Percentiles rank a stretch among this genome's conserved stretches.
Conservation (phyloP, 495 filamentous ascomycete species). For the Cairneyella variabilis region DNA sequence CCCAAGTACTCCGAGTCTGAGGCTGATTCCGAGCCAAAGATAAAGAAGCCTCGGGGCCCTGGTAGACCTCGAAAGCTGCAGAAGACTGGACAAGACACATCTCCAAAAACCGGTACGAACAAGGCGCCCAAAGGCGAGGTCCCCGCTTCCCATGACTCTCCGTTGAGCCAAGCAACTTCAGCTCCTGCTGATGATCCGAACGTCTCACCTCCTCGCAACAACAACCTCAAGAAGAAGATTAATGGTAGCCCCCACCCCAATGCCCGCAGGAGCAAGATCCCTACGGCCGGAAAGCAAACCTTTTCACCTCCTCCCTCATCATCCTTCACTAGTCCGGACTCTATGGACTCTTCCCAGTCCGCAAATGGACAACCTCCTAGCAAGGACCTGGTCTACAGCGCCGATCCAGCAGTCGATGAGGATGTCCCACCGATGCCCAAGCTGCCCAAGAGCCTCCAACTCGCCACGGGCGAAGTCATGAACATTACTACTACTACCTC, state of each 20-base stretch:
- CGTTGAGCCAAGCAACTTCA: background rate
- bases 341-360: background rate
- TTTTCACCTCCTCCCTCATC: conserved; percentile 5
- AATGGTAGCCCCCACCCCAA: background rate
- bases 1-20: conserved; percentile 8
- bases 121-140: background rate
- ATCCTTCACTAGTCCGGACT: conserved; percentile 5
- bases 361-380: background rate
- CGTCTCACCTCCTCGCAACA: background rate
- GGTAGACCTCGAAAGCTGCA: conserved; percentile 17
- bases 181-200: background rate
- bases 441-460: conserved; percentile 12
- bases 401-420: conserved; percentile 1
- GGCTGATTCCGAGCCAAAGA: background rate
- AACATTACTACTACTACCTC: background rate
- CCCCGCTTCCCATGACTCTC: background rate
- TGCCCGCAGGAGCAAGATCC: background rate
- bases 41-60: background rate
- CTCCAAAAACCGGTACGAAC: background rate
- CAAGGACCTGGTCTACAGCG: conserved; percentile 9
- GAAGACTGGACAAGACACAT: conserved; percentile 1
- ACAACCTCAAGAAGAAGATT: background rate
- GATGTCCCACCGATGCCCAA: conserved; percentile 21
- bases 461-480: conserved; percentile 19
- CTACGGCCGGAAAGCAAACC: background rate